These are phyloP conservation scores for Emydomyces testavorans DNA, from an alignment of 2,329 filamentous ascomycete genomes.

Conservation along the genomic window DNA sequence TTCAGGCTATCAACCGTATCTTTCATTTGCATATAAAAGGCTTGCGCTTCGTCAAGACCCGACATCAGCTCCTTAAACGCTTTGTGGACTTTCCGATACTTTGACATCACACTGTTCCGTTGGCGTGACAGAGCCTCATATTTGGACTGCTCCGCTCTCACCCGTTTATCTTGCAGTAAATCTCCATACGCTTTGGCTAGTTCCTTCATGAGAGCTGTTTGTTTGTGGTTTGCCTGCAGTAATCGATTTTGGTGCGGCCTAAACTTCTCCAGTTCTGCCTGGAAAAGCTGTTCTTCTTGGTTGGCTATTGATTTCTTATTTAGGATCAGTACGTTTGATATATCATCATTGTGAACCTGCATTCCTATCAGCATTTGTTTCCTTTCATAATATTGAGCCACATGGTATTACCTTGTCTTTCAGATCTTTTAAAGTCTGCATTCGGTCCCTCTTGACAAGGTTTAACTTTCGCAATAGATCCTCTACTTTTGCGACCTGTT, in stretches of 20 bases:
- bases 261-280: constrained; percentile 96
- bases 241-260: constrained; percentile 82
- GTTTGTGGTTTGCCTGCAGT: constrained; percentile 89
- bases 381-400: neutral
- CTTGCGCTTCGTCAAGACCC: constrained; percentile 74
- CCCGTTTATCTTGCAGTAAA: constrained; percentile 83
- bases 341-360: constrained; percentile 93
- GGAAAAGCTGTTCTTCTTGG: constrained; percentile 84
- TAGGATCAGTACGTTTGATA: constrained; percentile 89
- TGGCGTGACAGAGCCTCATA: constrained; percentile 83
- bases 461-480: constrained; percentile 84
- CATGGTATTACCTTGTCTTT: constrained; percentile 69
- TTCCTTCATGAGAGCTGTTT: constrained; percentile 87
- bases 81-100: constrained; percentile 84
- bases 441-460: constrained; percentile 79
- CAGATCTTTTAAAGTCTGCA: constrained; percentile 86
- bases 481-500: constrained; percentile 82
- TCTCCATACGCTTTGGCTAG: constrained; percentile 77
- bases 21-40: constrained; percentile 92
- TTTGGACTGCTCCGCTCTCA: constrained; percentile 86
- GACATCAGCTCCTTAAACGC: constrained; percentile 83
- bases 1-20: constrained; percentile 83
- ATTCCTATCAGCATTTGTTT: neutral
- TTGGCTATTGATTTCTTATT: constrained; percentile 96
- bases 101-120: constrained; percentile 65